These are phyloP conservation scores for Aquilaria malaccensis DNA, from an alignment of 345 rosid species.

Conservation along the genomic window DNA sequence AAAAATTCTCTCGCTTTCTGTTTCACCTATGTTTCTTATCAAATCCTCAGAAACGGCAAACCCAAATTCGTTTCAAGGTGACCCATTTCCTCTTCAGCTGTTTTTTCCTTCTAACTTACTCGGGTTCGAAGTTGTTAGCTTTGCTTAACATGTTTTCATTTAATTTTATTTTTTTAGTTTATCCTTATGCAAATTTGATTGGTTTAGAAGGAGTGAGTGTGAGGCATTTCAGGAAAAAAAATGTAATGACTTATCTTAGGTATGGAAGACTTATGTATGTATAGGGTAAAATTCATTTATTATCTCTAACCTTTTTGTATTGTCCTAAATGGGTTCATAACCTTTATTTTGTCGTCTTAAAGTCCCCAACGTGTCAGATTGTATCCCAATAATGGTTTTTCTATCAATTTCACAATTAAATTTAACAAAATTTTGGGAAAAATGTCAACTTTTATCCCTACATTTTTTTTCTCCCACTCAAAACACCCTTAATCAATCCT, in stretches of 20 bases:
- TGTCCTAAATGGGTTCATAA: too few species aligned
- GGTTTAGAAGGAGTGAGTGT: background rate
- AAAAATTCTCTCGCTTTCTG: conserved; percentile 8
- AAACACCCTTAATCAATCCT: too few species aligned
- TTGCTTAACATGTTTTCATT: background rate
- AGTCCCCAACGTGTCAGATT: too few species aligned
- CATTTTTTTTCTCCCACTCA: too few species aligned
- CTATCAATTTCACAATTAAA: too few species aligned
- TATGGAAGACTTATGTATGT: too few species aligned
- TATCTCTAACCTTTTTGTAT: too few species aligned
- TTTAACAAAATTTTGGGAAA: too few species aligned
- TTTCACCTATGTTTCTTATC: conserved; percentile 19
- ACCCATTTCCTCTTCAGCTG: conserved; percentile 3
- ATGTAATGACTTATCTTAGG: background rate
- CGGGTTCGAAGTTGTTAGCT: background rate
- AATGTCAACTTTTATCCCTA: too few species aligned
- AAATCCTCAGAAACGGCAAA: conserved; percentile 14
- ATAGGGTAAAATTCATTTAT: too few species aligned
- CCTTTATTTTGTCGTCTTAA: too few species aligned
- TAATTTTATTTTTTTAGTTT: background rate
- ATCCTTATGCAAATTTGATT: background rate
- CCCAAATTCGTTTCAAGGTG: conserved; percentile 36
- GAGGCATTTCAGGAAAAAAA: background rate
- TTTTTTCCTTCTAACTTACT: background rate
- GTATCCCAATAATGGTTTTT: too few species aligned